Percentiles rank a stretch among this genome's conserved stretches.
Evolutionary conservation across 768 basidiomycete species (phyloP).

Genomic region (Serpula lacrymans): DNA sequence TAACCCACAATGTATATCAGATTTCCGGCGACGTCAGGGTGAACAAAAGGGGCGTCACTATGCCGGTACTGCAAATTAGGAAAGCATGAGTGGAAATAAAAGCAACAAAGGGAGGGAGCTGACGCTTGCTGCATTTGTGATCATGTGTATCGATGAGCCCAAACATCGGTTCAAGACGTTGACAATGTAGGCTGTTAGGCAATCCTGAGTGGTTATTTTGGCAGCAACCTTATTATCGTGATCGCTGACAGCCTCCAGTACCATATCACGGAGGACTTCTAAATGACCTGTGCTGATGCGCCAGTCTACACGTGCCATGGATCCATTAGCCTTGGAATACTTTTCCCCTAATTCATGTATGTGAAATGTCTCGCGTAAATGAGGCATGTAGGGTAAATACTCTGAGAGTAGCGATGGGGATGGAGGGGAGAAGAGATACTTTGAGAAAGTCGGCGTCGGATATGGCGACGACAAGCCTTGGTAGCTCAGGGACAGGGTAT

Average conservation of each 20-base stretch:
- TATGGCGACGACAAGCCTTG: constrained; percentile 12
- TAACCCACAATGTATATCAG: constrained; percentile 18
- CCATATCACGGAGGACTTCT: constrained; percentile 10
- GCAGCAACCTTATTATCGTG: neutral
- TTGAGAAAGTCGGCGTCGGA: constrained; percentile 21
- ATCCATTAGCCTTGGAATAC: constrained; percentile 11
- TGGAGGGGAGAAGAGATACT: constrained; percentile 18
- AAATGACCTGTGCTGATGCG: constrained; percentile 11
- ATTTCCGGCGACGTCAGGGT: constrained; percentile 16
- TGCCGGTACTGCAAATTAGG: constrained; percentile 15
- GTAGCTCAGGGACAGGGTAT: constrained; percentile 25
- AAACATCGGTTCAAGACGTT: constrained; percentile 15
- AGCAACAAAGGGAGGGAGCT: constrained; percentile 6
- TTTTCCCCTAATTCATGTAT: constrained; percentile 14
- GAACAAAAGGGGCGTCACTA: constrained; percentile 14
- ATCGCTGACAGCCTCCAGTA: constrained; percentile 8
- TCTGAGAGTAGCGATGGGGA: constrained; percentile 8
- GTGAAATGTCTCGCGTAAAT: constrained; percentile 17
- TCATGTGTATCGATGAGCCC: constrained; percentile 8
- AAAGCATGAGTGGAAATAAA: neutral
- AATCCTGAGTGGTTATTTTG: constrained; percentile 25
- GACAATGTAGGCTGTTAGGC: constrained; percentile 26
- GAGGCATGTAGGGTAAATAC: constrained; percentile 19
- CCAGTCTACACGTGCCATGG: constrained; percentile 15
- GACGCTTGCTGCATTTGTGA: constrained; percentile 28